A percentile compares a stretch with the other conserved stretches of the same genome.
Evolutionary conservation across 305 asterid genomes (phyloP).

Genomic region (Fraxinus greggii): DNA sequence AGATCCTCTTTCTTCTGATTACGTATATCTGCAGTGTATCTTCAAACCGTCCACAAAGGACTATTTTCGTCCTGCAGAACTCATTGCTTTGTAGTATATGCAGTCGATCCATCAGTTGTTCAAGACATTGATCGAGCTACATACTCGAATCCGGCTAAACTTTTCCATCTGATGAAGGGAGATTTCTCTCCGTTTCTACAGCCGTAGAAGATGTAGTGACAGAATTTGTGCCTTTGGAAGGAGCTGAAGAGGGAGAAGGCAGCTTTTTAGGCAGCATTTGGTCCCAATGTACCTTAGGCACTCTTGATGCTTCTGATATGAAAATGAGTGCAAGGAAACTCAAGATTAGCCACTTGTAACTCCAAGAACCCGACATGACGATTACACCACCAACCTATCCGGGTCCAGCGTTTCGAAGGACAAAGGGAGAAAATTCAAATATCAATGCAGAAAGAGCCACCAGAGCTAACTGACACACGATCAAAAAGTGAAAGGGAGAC

Average conservation of each 20-base stretch:
- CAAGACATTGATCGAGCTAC: constrained; percentile 27
- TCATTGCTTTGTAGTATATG: neutral
- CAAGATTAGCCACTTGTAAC: constrained; percentile 36
- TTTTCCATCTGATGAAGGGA: constrained; percentile 53
- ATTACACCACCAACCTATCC: constrained; percentile 14
- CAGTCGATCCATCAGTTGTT: neutral
- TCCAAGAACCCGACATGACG: constrained; percentile 49
- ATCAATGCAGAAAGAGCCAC: neutral
- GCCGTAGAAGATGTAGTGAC: constrained; percentile 33
- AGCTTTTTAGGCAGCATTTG: constrained; percentile 93
- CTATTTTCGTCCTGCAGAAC: neutral
- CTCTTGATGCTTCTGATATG: constrained; percentile 65
- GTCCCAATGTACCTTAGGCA: constrained; percentile 62
- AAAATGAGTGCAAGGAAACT: constrained; percentile 50
- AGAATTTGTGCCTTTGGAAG: constrained; percentile 75
- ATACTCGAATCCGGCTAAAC: constrained; percentile 32
- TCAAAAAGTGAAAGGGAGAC: neutral
- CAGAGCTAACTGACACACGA: neutral
- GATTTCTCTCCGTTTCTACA: constrained; percentile 33
- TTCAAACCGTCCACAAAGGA: neutral
- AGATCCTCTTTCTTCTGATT: neutral
- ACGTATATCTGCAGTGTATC: constrained; percentile 1
- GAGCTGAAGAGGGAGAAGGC: constrained; percentile 76
- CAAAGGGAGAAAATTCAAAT: neutral
- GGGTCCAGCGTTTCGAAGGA: neutral